Evolutionary conservation across 192 early-diverging fungal species (phyloP).

Genomic region (Umbelopsis vinacea): DNA sequence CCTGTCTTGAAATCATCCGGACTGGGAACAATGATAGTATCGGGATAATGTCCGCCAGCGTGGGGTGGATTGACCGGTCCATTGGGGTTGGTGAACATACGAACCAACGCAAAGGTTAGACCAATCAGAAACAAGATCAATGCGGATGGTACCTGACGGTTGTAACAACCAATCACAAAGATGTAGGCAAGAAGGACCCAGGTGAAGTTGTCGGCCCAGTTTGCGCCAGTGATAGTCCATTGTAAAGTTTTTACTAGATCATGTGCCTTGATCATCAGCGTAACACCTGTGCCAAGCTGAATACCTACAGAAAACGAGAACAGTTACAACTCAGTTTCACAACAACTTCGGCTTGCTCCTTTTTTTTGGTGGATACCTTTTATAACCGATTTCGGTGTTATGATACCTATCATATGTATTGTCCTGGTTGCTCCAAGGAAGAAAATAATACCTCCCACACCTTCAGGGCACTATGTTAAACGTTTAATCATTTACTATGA

Average conservation of each 20-base stretch:
- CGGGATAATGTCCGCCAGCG: slow-evolving; percentile 62
- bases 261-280: slow-evolving; percentile 71
- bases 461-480: slow-evolving; percentile 20
- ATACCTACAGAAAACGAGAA: slow-evolving; percentile 39
- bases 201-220: slow-evolving; percentile 75
- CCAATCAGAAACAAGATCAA: slow-evolving; percentile 76
- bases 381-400: slow-evolving; percentile 74
- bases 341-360: background rate
- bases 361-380: slow-evolving; percentile 53
- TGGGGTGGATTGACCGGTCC: slow-evolving; percentile 39
- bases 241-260: slow-evolving; percentile 54
- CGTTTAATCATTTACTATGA: background rate
- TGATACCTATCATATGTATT: slow-evolving; percentile 67
- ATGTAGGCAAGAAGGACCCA: slow-evolving; percentile 72
- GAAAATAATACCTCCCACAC: slow-evolving; percentile 66
- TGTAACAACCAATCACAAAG: slow-evolving; percentile 71
- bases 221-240: slow-evolving; percentile 59
- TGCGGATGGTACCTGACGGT: slow-evolving; percentile 67
- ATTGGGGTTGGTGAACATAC: slow-evolving; percentile 42
- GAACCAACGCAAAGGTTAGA: slow-evolving; percentile 66
- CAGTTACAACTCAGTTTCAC: background rate
- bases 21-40: slow-evolving; percentile 59
- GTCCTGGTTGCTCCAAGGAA: slow-evolving; percentile 71
- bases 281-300: slow-evolving; percentile 78
- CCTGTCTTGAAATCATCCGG: slow-evolving; percentile 68